Percentiles rank a stretch among this genome's conserved stretches.
phyloP scores from a whole-genome alignment of 345 rosid genomes.

The Eucalyptus marginata region DNA sequence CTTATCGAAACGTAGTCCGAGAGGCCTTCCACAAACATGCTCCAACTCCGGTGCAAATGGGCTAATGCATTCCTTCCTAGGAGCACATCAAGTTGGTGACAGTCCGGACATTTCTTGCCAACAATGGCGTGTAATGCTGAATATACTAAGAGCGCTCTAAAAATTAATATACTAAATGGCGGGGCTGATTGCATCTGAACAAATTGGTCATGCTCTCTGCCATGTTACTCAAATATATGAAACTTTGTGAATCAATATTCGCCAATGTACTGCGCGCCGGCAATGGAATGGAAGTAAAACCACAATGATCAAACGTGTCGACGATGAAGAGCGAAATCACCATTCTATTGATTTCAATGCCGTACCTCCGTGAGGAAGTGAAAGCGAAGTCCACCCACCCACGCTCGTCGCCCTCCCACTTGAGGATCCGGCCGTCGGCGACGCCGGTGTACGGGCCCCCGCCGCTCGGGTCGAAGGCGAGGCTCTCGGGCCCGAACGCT shows the following conservation, averaged over 20 bases:
- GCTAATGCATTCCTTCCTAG: conserved; percentile 43
- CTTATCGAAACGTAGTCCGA: conserved; percentile 55
- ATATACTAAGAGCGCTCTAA: no score
- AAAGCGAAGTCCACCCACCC: conserved; percentile 56
- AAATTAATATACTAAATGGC: neutral
- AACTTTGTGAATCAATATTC: neutral
- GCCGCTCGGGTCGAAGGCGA: conserved; percentile 26
- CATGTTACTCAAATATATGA: neutral
- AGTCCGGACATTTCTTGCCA: neutral
- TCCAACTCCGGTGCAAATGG: conserved; percentile 56
- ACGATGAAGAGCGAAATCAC: neutral
- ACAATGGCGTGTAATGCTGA: neutral
- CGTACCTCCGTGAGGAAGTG: conserved; percentile 37
- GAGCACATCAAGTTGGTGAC: neutral
- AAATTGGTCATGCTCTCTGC: neutral
- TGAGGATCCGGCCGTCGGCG: conserved; percentile 28
- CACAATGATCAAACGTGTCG: neutral
- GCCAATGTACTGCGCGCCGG: neutral
- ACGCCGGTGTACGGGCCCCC: conserved; percentile 20
- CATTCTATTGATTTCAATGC: neutral
- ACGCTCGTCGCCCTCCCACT: conserved; percentile 32
- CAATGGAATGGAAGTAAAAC: neutral
- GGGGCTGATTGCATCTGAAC: neutral
- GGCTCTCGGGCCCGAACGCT: conserved; percentile 26
- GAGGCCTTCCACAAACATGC: conserved; percentile 71